Evolutionary conservation across 2,329 filamentous ascomycete genomes (phyloP).

Genomic region (Leptoxyphium fumago): DNA sequence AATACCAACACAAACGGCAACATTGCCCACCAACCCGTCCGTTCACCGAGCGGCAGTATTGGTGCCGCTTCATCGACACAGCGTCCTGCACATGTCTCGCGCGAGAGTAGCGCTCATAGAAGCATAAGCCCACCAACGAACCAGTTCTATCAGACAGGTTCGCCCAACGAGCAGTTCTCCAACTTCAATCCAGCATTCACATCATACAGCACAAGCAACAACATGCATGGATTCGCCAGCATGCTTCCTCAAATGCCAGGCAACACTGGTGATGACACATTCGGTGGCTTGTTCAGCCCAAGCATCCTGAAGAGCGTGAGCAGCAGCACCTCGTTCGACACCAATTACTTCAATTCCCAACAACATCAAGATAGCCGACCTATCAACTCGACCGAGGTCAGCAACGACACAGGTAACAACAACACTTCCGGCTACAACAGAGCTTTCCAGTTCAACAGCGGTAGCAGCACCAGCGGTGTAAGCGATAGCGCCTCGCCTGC

Average conservation of each 20-base stretch:
- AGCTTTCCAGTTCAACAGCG: conserved; percentile 37
- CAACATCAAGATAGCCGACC: conserved; percentile 6
- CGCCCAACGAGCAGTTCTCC: conserved; percentile 2
- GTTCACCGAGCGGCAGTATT: not conserved
- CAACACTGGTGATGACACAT: conserved; percentile 21
- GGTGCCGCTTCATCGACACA: not conserved
- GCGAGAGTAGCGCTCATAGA: conserved; percentile 15
- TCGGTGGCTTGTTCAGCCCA: conserved; percentile 47
- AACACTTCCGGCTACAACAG: conserved; percentile 30
- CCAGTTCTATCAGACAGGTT: conserved; percentile 10
- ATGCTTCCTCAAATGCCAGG: conserved; percentile 21
- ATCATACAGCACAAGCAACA: conserved; percentile 18
- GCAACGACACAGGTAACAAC: conserved; percentile 23
- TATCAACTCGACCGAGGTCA: conserved; percentile 5
- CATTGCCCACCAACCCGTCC: not conserved
- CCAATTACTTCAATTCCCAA: conserved; percentile 19
- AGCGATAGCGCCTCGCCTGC: conserved; percentile 34
- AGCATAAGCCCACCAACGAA: conserved; percentile 22
- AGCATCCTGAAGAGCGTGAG: conserved; percentile 32
- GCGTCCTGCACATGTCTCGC: conserved; percentile 1
- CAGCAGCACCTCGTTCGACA: conserved; percentile 13
- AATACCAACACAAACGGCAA: not conserved
- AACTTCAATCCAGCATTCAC: conserved; percentile 9
- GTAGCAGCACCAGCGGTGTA: conserved; percentile 22
- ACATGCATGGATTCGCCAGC: conserved; percentile 20